Base-by-base conservation (phyloP, 768 basidiomycete species). In the Coprinopsis strossmayeri region DNA sequence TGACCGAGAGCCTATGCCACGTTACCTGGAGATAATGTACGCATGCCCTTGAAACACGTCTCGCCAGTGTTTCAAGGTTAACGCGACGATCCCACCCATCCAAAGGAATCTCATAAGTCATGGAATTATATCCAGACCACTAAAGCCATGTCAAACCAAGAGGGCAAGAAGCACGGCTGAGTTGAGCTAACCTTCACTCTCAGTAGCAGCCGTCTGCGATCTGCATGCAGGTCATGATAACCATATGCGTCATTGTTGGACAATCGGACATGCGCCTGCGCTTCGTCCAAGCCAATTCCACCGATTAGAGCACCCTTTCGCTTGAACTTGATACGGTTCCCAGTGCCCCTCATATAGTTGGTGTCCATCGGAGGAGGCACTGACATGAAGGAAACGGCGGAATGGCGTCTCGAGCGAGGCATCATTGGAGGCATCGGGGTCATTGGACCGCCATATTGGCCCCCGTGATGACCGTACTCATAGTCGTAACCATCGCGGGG, bases 21-120 rank as follows among this genome's bases (percentile, higher is more conserved):
- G n/a, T 34, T 58, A 78, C 85, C 76, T 87, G 82, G 48, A 88
- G 71, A 62, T 84, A 88, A 59, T 88, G 86, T 43, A 82, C 73
- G 62, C 81, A 82, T 41, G 83, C 84, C 53, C 86, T 73, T 13
- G 79, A 79, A 41, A 84, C 77, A 46, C 86, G 73, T 57, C 86
- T 72, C 41, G 81, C 79, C 24, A 88, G 73, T 3, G 82, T 82
- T 62, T 79, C 74, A 28, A 87, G 68, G 57, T 79, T 79, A 34
- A 83, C 74, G 38, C 77, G 78, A 25, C 82, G 79, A 48, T 78
- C 75, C 57, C 82, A 83, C 10, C 73, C 73, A 55, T 86, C 82
- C 37, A 87, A 65, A 1, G 86, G 85, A 37, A 88, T 79, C 59
- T 87, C 82, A 54, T 87, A 88, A 34, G 82, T 85, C 62, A 85